Percentiles rank a stretch among this genome's conserved stretches.
These are phyloP conservation scores for Cytospora paraplurivora DNA, from an alignment of 2,329 filamentous ascomycete species.

Conservation along the genomic window DNA sequence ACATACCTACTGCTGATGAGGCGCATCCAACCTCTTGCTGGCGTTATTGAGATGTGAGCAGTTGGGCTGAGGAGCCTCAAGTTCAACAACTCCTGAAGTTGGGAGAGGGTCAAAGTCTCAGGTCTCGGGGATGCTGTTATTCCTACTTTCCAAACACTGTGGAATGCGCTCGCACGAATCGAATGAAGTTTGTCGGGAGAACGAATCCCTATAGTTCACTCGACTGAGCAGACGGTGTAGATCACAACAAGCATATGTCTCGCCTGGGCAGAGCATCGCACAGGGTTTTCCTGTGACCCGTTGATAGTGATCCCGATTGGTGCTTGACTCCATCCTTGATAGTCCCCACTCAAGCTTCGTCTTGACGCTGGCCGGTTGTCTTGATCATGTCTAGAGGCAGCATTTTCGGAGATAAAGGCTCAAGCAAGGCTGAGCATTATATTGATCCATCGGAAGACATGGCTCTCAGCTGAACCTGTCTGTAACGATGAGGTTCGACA, in stretches of 20 bases:
- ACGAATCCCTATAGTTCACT: neutral
- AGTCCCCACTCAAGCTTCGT: neutral
- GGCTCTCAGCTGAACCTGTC: neutral
- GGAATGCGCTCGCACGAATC: neutral
- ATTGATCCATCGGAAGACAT: neutral
- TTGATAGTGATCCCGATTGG: neutral
- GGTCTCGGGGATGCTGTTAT: neutral
- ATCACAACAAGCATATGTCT: neutral
- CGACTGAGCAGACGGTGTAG: slow-evolving; percentile 27
- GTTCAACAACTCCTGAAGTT: neutral
- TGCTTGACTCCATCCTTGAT: neutral
- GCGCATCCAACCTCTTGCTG: neutral
- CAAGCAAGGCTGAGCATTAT: neutral
- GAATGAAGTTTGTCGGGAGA: neutral
- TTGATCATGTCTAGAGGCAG: neutral
- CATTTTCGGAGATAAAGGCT: neutral
- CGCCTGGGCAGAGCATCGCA: neutral
- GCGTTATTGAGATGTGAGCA: neutral
- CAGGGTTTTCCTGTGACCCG: neutral
- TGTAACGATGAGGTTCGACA: neutral
- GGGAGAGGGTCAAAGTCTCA: neutral
- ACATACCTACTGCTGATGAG: neutral
- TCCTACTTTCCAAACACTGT: neutral
- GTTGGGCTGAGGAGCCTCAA: neutral
- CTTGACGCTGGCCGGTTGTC: neutral